Base-by-base conservation (phyloP, 208 protist genomes). In the Strigomonas culicis region DNA sequence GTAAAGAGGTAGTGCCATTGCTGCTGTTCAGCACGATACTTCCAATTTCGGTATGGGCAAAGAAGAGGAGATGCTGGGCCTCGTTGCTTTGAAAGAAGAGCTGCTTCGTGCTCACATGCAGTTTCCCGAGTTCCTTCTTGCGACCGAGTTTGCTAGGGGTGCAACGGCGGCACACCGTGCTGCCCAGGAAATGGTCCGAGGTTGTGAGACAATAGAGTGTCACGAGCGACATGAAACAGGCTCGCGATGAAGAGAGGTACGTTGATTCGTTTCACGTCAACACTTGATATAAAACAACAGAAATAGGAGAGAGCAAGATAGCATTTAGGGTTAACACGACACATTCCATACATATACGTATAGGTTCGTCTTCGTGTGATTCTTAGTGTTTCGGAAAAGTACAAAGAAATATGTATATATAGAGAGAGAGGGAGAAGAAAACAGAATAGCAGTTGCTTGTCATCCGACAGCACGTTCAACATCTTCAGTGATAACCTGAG, bases 141-240 rank as follows among this genome's bases (percentile, higher is more conserved):
- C 75, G 61, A n/a, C 28, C 28, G 3, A 70, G 8, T 61, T 55
- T 60, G 50, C 66, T 36, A 22, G 41, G 44, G 11, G 66, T 43
- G n/a, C 47, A 30, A n/a, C 72, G 49, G 1, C 30, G 24, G 59
- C 68, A 69, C 27, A 53, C 27, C 28, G 44, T 47, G 2, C 63
- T 56, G 1, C 75, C 75, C 11, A 82, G 44, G 24, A 70, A 79
- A 0, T 69, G 56, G 47, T 82, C 77, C 25, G 55, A 55, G 25
- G 71, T 68, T 1, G 66, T 66, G 0, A 82, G 58, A 59, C 72
- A 82, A 58, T 78, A 79, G 1, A 82, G 57, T 24, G 72, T 72
- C 19, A 82, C 49, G 41, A 65, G 52, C 4, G 60, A 51, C 34
- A 11, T 27, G 11, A 28, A 27, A 17, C 4, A 8, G 17, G n/a